Conservation (phyloP, 306 rosid genomes). For the Cucurbita pepo region DNA sequence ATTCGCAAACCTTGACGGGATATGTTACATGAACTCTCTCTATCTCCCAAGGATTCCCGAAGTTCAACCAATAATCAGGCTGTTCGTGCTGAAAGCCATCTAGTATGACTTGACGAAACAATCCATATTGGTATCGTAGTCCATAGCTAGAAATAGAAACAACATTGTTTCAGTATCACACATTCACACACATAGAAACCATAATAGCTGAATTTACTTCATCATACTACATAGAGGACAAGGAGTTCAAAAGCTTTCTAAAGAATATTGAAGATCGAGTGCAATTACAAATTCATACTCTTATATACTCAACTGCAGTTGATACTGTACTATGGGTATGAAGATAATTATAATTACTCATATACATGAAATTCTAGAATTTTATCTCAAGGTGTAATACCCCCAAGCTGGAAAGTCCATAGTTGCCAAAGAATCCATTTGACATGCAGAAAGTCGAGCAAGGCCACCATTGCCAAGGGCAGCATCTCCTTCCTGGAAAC, state of each 20-base stretch:
- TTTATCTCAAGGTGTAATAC: slow-evolving; percentile 18
- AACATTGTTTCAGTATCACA: neutral
- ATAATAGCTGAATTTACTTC: neutral
- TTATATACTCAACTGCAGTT: neutral
- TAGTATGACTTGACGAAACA: slow-evolving; percentile 53
- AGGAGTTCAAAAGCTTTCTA: neutral
- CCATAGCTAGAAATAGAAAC: slow-evolving; percentile 31
- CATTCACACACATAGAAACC: neutral
- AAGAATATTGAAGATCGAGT: neutral
- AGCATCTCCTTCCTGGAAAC: slow-evolving; percentile 62
- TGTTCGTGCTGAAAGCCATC: slow-evolving; percentile 68
- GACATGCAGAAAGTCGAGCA: slow-evolving; percentile 71
- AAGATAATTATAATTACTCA: neutral
- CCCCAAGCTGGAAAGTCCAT: slow-evolving; percentile 81
- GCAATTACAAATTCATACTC: neutral
- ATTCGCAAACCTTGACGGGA: slow-evolving; percentile 46
- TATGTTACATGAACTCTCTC: slow-evolving; percentile 57
- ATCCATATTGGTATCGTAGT: slow-evolving; percentile 53
- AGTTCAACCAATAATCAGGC: slow-evolving; percentile 68
- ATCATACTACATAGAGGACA: neutral
- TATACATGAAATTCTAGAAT: neutral
- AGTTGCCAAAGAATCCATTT: slow-evolving; percentile 70
- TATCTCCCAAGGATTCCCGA: slow-evolving; percentile 77
- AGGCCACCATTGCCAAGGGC: slow-evolving; percentile 76
- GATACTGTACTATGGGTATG: neutral